Evolutionary conservation across 805 yeast species (phyloP).

Genomic region (Yarrowia sp.): DNA sequence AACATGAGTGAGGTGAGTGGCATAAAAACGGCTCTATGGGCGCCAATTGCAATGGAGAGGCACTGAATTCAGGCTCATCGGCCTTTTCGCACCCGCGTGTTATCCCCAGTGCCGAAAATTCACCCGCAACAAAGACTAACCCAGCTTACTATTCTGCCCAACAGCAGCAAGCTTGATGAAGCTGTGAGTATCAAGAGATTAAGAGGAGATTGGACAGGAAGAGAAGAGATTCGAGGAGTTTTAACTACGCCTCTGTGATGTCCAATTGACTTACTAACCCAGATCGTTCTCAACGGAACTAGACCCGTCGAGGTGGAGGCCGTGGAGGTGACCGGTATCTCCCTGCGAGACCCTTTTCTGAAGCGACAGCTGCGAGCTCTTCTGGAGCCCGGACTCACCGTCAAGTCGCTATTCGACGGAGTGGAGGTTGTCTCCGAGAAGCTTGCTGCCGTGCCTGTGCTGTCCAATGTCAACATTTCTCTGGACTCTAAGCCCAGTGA

Average conservation of each 20-base stretch:
- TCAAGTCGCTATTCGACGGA: slow-evolving; percentile 21
- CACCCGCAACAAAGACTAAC: background rate
- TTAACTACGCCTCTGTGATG: too few relatives aligned
- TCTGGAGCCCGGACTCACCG: slow-evolving; percentile 18
- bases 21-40: background rate
- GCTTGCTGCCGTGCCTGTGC: slow-evolving; percentile 15
- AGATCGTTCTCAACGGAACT: slow-evolving; percentile 18
- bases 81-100: background rate
- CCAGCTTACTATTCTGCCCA: slow-evolving; percentile 21
- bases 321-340: slow-evolving; percentile 20
- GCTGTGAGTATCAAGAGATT: background rate
- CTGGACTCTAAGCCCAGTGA: slow-evolving; percentile 18
- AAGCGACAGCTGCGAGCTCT: slow-evolving; percentile 20
- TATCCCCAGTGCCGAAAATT: background rate
- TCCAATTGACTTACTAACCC: background rate
- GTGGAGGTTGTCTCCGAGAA: slow-evolving; percentile 11
- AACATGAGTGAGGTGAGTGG: slow-evolving; percentile 24
- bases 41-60: background rate
- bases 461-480: slow-evolving; percentile 14
- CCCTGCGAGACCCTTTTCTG: slow-evolving; percentile 20
- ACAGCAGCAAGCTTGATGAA: slow-evolving; percentile 24
- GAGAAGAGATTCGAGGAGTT: background rate
- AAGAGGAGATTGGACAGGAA: background rate
- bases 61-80: background rate
- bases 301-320: slow-evolving; percentile 23